These are phyloP conservation scores for Malassezia restricta DNA, from an alignment of 1,284 basidiomycete species.

Conservation along the genomic window DNA sequence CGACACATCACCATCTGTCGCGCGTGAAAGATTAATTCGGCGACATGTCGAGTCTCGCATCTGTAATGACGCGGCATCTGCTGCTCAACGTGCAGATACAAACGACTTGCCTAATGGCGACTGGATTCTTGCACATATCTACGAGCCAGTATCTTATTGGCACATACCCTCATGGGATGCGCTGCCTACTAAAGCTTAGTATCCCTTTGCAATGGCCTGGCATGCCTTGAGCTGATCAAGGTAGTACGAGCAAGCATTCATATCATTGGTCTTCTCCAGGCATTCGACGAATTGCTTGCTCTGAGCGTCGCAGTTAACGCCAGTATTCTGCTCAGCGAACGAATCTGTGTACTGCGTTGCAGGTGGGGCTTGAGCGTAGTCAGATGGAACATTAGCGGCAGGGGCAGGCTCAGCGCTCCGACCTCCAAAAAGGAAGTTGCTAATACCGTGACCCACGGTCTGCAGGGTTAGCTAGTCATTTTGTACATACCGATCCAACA, in stretches of 20 bases:
- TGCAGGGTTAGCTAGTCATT: not conserved
- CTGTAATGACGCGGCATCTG: conserved; percentile 57
- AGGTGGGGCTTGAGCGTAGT: conserved; percentile 45
- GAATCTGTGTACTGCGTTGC: conserved; percentile 22
- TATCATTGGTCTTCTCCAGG: conserved; percentile 48
- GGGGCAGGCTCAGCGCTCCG: conserved; percentile 47
- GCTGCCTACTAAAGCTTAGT: conserved; percentile 19
- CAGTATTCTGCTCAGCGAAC: conserved; percentile 22
- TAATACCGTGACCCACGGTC: conserved; percentile 67
- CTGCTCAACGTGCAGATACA: conserved; percentile 52
- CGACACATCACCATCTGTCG: conserved; percentile 55
- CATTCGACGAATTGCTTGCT: conserved; percentile 48
- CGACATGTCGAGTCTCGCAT: conserved; percentile 67
- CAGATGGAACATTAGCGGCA: conserved; percentile 23
- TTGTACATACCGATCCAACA: conserved; percentile 53
- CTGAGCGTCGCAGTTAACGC: conserved; percentile 50
- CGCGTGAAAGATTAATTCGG: conserved; percentile 57
- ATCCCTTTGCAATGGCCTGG: conserved; percentile 40
- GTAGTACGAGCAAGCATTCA: conserved; percentile 53
- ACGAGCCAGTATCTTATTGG: conserved; percentile 17
- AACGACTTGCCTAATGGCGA: conserved; percentile 43
- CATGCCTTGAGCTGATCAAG: conserved; percentile 49
- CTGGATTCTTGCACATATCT: conserved; percentile 34
- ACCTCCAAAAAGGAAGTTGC: conserved; percentile 70
- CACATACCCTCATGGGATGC: not conserved